phyloP scores from a whole-genome alignment of 1,284 basidiomycete genomes.

The Puccinia polysora region DNA sequence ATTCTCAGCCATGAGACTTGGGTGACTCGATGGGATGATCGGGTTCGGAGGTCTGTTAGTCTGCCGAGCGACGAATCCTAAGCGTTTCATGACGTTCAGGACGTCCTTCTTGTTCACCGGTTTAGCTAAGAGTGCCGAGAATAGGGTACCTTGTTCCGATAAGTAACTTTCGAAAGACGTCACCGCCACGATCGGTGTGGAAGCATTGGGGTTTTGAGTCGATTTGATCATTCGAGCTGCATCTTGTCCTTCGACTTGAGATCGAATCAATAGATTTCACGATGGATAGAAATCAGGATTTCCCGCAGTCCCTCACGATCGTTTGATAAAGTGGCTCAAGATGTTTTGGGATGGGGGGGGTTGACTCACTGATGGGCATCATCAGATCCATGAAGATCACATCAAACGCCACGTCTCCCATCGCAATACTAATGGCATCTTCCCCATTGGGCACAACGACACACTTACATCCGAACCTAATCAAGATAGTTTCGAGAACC shows the following conservation, averaged over 20 bases:
- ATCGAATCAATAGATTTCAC: constrained; percentile 13
- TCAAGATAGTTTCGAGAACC: constrained; percentile 87
- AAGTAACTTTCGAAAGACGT: constrained; percentile 50
- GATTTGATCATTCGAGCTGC: constrained; percentile 89
- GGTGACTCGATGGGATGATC: too few relatives aligned
- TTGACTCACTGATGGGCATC: constrained; percentile 53
- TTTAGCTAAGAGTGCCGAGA: constrained; percentile 69
- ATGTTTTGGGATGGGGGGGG: too few relatives aligned
- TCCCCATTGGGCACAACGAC: constrained; percentile 92
- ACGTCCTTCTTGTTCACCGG: constrained; percentile 81
- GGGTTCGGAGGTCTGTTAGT: not conserved
- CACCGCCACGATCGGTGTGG: constrained; percentile 84
- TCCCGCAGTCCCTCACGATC: constrained; percentile 53
- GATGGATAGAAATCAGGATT: too few relatives aligned
- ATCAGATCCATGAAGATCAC: constrained; percentile 57
- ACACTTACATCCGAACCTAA: constrained; percentile 85
- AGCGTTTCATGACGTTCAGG: constrained; percentile 69
- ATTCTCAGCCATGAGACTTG: too few relatives aligned
- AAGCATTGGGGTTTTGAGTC: constrained; percentile 83
- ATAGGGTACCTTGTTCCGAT: constrained; percentile 64
- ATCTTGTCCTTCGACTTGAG: constrained; percentile 78
- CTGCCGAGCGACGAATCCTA: constrained; percentile 62
- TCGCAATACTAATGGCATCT: constrained; percentile 90
- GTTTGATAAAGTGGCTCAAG: not conserved
- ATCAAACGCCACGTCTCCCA: constrained; percentile 74